Base-by-base conservation (phyloP, 2,329 filamentous ascomycete genomes). In the Nemania serpens region DNA sequence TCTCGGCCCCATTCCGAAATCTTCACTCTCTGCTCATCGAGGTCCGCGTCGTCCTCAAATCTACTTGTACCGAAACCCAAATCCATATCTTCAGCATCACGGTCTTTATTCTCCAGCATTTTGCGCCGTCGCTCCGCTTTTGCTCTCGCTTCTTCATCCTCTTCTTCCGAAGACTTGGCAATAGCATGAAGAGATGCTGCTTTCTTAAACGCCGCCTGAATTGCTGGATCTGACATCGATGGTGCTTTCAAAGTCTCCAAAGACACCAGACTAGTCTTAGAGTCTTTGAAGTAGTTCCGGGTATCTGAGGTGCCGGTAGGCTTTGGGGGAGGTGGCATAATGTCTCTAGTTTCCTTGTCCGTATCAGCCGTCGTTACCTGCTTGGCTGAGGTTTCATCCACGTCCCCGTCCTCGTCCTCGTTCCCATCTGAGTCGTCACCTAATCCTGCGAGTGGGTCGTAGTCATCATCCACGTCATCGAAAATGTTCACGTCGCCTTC, bases 51-150 rank as follows among this genome's bases (percentile, higher is more conserved):
- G 70, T 97, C 95, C 55, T 91, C 93, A 70, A 91, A 89, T 29
- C 94, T 84, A 71, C 90, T 95, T 18, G 88, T 91, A 36, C 95
- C 95, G 71, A 99, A 98, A 62, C 93, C 94, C 81, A 98, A 86
- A 71, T 99, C 95, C 77, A 99, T 84, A 76, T 99, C 94, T 59
- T 94, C 88, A 49, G 93, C 87, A 73, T 98, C 94, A 49, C 93
- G 85, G 67, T 91, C 89, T 57, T 88, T 86, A 61, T 83, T 83
- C 68, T 88, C 81, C 5, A 97, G 80, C 79, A 97, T 90, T 66
- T 85, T 89, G 74, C 87, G 89, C 53, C 88, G 85, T 7, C 89
- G 88, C 51, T 88, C 87, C 64, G 89, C 84, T 63, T 87, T 85
- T 1, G 85, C 85, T 68, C 76, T 79, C 5, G 79, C 79, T 53